Conservation (phyloP, 768 basidiomycete genomes). For the Myochromella boudieri region DNA sequence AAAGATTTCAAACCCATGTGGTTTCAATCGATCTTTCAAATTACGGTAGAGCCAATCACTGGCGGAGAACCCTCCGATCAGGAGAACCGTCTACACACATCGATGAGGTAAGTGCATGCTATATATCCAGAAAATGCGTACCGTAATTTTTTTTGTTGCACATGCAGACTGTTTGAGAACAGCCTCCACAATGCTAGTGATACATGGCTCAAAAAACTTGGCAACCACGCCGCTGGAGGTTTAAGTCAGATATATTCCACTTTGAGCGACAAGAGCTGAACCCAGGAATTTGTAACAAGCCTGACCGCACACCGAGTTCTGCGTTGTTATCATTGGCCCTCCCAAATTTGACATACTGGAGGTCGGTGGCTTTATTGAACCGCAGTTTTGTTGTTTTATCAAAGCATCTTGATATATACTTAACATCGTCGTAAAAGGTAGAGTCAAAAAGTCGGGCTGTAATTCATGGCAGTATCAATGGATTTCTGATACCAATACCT, state of each 20-base stretch:
- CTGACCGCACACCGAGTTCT: constrained; percentile 38
- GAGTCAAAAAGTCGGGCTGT: constrained; percentile 40
- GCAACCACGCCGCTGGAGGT: constrained; percentile 13
- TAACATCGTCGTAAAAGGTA: constrained; percentile 37
- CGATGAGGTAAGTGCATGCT: neutral
- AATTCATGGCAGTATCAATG: neutral
- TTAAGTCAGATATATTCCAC: neutral
- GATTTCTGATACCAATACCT: no score
- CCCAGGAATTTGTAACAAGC: constrained; percentile 44
- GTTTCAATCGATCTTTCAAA: constrained; percentile 21
- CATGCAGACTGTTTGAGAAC: constrained; percentile 1
- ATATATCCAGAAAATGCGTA: constrained; percentile 2
- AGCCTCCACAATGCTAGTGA: constrained; percentile 16
- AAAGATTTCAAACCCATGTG: constrained; percentile 17
- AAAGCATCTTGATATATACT: constrained; percentile 41
- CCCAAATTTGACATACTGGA: constrained; percentile 49
- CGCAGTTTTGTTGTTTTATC: constrained; percentile 47
- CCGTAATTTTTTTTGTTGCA: constrained; percentile 17
- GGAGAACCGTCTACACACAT: constrained; percentile 31
- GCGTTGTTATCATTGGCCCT: constrained; percentile 38
- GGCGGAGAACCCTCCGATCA: constrained; percentile 46
- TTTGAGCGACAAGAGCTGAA: no score
- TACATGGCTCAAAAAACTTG: constrained; percentile 19
- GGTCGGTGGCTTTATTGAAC: constrained; percentile 39
- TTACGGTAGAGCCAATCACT: constrained; percentile 41